phyloP scores from a whole-genome alignment of 257 asterid species.

The Solanum raphanifolium region DNA sequence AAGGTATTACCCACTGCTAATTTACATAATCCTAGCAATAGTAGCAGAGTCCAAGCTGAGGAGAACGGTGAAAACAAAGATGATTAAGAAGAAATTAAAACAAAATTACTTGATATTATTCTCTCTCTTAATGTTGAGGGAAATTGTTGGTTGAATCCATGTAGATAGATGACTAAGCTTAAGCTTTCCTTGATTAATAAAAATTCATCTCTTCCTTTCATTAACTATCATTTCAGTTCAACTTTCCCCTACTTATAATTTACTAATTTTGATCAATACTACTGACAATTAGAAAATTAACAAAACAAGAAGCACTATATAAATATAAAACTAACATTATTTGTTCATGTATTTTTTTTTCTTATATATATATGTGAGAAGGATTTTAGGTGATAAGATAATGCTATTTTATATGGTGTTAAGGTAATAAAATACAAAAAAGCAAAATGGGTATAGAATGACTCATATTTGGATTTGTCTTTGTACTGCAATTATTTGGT shows the following conservation, averaged over 20 bases:
- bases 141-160: neutral
- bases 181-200: neutral
- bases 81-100: neutral
- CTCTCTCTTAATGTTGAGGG: neutral
- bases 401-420: neutral
- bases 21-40: neutral
- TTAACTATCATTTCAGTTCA: neutral
- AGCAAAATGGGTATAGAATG: neutral
- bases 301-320: neutral
- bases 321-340: neutral
- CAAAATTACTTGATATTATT: neutral
- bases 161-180: neutral
- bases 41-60: conserved; percentile 12
- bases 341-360: neutral
- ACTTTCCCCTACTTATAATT: neutral
- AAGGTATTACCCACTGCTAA: conserved; percentile 32
- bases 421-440: neutral
- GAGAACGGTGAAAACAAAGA: conserved; percentile 1
- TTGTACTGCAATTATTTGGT: neutral
- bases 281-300: neutral
- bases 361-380: neutral
- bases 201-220: neutral
- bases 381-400: neutral
- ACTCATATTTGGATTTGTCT: neutral
- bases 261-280: neutral